Evolutionary conservation across 495 filamentous ascomycete species (phyloP).

Genomic region (Ascodesmis nigricans): DNA sequence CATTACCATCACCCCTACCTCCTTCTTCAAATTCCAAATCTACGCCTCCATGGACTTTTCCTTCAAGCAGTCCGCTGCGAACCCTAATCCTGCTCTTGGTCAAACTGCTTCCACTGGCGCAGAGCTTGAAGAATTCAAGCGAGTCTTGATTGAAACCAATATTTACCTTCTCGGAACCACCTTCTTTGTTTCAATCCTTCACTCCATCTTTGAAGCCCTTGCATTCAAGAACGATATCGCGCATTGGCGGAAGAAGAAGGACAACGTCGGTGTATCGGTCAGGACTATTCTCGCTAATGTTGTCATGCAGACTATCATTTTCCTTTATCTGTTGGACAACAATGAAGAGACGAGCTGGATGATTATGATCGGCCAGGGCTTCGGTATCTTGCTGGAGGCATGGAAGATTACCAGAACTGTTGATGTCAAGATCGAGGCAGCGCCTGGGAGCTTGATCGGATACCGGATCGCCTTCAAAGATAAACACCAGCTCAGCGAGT

Average conservation of each 20-base stretch:
- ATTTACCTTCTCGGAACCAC: constrained; percentile 73
- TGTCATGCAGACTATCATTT: constrained; percentile 91
- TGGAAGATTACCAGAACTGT: constrained; percentile 99
- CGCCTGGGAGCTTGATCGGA: constrained; percentile 47
- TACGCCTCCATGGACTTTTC: constrained; percentile 69
- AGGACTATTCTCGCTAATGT: constrained; percentile 93
- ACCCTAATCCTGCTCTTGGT: constrained; percentile 26
- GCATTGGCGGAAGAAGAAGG: constrained; percentile 98
- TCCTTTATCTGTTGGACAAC: constrained; percentile 96
- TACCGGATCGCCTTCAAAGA: constrained; percentile 81
- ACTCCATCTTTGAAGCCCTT: constrained; percentile 87
- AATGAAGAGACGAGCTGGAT: constrained; percentile 96
- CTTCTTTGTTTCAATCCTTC: constrained; percentile 58
- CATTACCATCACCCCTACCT: constrained; percentile 59
- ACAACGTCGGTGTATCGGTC: constrained; percentile 85
- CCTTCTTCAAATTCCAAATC: constrained; percentile 78
- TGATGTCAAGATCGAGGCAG: constrained; percentile 58
- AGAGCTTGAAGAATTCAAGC: constrained; percentile 91
- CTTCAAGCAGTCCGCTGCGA: constrained; percentile 53
- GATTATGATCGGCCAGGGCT: constrained; percentile 83
- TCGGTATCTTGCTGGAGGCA: constrained; percentile 81
- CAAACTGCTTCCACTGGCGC: constrained; percentile 24
- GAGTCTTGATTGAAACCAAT: constrained; percentile 83
- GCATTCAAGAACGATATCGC: constrained; percentile 95
- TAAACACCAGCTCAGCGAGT: constrained; percentile 86